Evolutionary conservation across 306 rosid species (phyloP).

Genomic region (Cucurbita ficifolia): DNA sequence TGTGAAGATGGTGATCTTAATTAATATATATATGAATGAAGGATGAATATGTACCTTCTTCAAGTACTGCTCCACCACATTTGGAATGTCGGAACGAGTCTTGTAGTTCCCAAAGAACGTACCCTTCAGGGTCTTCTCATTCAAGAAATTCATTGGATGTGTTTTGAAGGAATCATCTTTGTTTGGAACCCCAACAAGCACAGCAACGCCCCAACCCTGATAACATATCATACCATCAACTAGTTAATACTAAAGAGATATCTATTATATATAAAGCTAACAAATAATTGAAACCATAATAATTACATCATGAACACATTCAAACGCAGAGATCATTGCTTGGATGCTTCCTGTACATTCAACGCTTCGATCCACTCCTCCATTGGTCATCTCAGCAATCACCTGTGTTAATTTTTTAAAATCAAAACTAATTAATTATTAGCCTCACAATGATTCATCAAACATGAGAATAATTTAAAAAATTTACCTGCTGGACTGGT

Average conservation of each 20-base stretch:
- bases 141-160: conserved; percentile 50
- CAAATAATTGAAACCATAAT: too few species aligned
- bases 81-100: conserved; percentile 62
- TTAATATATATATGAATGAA: background rate
- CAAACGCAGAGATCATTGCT: conserved; percentile 86
- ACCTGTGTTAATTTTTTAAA: conserved; percentile 25
- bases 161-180: conserved; percentile 77
- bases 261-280: too few species aligned
- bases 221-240: too few species aligned
- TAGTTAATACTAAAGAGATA: too few species aligned
- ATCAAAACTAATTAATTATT: too few species aligned
- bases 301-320: conserved; percentile 77
- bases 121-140: conserved; percentile 80
- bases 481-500: conserved; percentile 43
- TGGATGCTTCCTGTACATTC: conserved; percentile 85
- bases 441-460: too few species aligned
- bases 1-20: too few species aligned
- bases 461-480: too few species aligned
- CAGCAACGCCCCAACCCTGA: conserved; percentile 94
- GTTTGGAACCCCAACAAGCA: conserved; percentile 75
- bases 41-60: conserved; percentile 12
- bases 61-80: conserved; percentile 64
- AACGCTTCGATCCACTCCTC: conserved; percentile 80
- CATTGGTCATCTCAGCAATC: conserved; percentile 67
- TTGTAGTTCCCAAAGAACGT: conserved; percentile 85